These are phyloP conservation scores for Aspergillus coremiiformis DNA, from an alignment of 495 filamentous ascomycete species.

Conservation along the genomic window DNA sequence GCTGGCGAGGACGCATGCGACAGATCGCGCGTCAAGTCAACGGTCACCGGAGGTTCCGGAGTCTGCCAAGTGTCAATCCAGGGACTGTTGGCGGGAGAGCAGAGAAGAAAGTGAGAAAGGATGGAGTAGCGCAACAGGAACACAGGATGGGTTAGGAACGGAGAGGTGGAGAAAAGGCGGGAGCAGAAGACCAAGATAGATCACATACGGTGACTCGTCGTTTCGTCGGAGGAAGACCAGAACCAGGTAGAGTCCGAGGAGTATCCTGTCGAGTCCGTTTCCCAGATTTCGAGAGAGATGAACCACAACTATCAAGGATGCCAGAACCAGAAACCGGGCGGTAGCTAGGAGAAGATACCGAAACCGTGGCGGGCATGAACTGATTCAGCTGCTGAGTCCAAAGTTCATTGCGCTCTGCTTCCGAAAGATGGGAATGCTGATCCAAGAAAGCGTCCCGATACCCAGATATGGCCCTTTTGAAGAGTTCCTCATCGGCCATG, in stretches of 20 bases:
- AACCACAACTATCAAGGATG: constrained; percentile 14
- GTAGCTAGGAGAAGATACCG: constrained; percentile 15
- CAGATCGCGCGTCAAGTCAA: constrained; percentile 28
- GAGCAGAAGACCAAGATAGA: constrained; percentile 37
- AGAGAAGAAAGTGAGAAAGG: constrained; percentile 10
- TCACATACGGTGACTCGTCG: constrained; percentile 47
- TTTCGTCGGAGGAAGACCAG: constrained; percentile 40
- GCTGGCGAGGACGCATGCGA: constrained; percentile 29
- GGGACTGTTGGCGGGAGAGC: constrained; percentile 24
- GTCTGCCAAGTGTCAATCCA: constrained; percentile 46
- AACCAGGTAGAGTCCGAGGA: constrained; percentile 36
- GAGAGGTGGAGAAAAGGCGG: constrained; percentile 21
- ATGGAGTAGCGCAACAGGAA: constrained; percentile 19
- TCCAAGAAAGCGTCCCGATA: constrained; percentile 42
- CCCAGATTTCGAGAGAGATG: constrained; percentile 28
- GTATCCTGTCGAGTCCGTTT: constrained; percentile 43
- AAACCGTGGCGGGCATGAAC: constrained; percentile 28
- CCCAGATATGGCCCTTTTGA: constrained; percentile 39
- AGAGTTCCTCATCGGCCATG: constrained; percentile 38
- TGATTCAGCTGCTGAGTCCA: constrained; percentile 38
- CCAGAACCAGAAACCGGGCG: constrained; percentile 19
- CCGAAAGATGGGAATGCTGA: constrained; percentile 39
- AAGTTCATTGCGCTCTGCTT: constrained; percentile 37
- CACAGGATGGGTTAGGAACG: constrained; percentile 20
- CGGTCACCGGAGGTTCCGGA: constrained; percentile 34